These are phyloP conservation scores for Globisporangium cylindrosporum DNA, from an alignment of 352 stramenopile species.

Conservation along the genomic window DNA sequence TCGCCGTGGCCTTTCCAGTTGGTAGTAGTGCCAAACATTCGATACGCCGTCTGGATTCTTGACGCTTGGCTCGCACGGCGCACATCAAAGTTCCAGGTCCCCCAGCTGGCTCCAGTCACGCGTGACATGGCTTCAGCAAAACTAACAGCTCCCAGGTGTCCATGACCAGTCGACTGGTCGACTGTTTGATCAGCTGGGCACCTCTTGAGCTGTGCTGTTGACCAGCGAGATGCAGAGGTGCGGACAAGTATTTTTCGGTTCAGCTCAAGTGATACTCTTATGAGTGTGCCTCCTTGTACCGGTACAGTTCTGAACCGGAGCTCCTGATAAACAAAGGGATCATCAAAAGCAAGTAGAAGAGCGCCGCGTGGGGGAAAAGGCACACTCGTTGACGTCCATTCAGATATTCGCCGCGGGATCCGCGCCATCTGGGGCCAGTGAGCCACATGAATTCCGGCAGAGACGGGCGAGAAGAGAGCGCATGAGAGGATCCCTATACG, in stretches of 20 bases:
- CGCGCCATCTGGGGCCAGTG: conserved; percentile 2
- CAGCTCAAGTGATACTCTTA: conserved; percentile 10
- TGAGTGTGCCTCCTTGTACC: conserved; percentile 10
- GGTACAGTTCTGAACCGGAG: background rate
- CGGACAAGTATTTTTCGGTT: background rate
- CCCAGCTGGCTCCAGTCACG: background rate
- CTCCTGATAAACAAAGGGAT: conserved; percentile 4
- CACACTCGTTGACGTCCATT: background rate
- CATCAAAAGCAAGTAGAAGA: background rate
- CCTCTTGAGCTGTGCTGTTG: background rate
- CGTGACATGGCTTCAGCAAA: conserved; percentile 5
- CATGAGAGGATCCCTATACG: conserved; percentile 3
- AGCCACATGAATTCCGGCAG: conserved; percentile 1
- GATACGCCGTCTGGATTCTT: background rate
- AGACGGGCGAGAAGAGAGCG: conserved; percentile 2
- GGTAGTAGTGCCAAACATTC: background rate
- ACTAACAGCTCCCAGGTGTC: background rate
- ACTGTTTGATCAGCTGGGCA: background rate
- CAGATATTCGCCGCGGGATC: conserved; percentile 1
- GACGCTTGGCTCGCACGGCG: background rate
- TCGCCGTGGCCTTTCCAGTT: background rate
- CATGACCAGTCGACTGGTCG: background rate
- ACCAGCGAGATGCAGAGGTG: conserved; percentile 7
- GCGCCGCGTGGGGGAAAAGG: background rate
- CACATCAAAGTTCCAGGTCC: background rate